These are phyloP conservation scores for Raphanus hybrid DNA, from an alignment of 441 rosid species.

Conservation along the genomic window DNA sequence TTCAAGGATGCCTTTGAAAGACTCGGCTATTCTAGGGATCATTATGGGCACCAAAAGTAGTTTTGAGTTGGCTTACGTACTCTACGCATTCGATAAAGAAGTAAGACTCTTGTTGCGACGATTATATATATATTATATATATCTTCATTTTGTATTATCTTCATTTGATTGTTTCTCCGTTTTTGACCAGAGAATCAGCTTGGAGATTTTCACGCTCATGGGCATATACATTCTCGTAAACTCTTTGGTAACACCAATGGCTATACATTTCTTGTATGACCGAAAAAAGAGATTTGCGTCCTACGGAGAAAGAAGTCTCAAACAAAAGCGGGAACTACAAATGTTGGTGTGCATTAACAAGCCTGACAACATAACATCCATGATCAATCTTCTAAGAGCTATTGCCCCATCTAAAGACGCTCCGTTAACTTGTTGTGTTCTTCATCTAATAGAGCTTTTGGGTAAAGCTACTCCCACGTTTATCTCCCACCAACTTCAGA, in stretches of 20 bases:
- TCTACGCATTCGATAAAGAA: conserved; percentile 6
- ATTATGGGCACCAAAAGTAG: conserved; percentile 49
- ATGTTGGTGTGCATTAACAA: conserved; percentile 54
- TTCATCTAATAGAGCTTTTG: conserved; percentile 55
- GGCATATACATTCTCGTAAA: conserved; percentile 31
- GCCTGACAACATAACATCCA: conserved; percentile 35
- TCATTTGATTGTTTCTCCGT: background rate
- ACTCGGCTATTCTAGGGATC: conserved; percentile 42
- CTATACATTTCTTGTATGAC: conserved; percentile 48
- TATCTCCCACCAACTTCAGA: conserved; percentile 51
- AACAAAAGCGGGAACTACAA: conserved; percentile 43
- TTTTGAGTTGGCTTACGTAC: conserved; percentile 41
- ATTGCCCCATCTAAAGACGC: conserved; percentile 42
- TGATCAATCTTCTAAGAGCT: conserved; percentile 36
- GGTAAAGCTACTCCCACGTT: conserved; percentile 57
- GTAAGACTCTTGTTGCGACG: conserved; percentile 31
- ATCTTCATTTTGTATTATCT: background rate
- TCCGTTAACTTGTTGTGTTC: conserved; percentile 45
- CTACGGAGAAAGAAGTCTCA: conserved; percentile 48
- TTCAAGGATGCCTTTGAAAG: conserved; percentile 46
- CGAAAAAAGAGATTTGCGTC: conserved; percentile 48
- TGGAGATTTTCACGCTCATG: conserved; percentile 18
- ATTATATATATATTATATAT: background rate
- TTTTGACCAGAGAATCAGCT: conserved; percentile 26
- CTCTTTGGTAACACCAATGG: conserved; percentile 42